Percentiles rank a stretch among this genome's conserved stretches.
These are phyloP conservation scores for Platismatia glauca DNA, from an alignment of 495 filamentous ascomycete genomes.

Conservation along the genomic window DNA sequence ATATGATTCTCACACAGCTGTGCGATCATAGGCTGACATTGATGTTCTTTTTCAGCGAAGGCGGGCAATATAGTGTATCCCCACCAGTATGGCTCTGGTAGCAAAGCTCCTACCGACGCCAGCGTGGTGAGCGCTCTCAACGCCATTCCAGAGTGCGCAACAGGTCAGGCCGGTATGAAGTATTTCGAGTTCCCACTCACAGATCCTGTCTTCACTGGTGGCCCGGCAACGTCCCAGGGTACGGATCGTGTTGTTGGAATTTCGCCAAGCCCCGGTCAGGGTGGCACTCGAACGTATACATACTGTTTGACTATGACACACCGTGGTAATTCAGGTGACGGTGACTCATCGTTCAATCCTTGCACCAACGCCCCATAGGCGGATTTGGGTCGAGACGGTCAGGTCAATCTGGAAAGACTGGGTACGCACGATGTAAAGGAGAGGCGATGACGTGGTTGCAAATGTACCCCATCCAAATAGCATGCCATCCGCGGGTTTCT, in stretches of 20 bases:
- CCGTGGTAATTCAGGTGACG: neutral
- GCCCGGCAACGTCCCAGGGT: neutral
- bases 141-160: neutral
- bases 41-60: neutral
- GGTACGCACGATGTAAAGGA: too few species aligned
- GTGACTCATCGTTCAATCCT: neutral
- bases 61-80: neutral
- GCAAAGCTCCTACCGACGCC: neutral
- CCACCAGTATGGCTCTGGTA: neutral
- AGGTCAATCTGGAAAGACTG: too few species aligned
- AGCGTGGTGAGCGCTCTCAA: neutral
- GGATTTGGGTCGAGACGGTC: neutral
- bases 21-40: neutral
- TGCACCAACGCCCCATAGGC: slow-evolving; percentile 4
- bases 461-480: too few species aligned
- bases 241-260: slow-evolving; percentile 2
- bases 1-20: neutral
- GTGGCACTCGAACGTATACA: neutral
- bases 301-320: slow-evolving; percentile 6
- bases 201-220: neutral
- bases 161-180: neutral
- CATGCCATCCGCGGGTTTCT: too few species aligned
- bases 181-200: slow-evolving; percentile 5
- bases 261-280: neutral
- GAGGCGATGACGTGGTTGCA: too few species aligned